These are phyloP conservation scores for Gracilaria gracilis DNA, from an alignment of 23 red algal genomes.

Conservation along the genomic window DNA sequence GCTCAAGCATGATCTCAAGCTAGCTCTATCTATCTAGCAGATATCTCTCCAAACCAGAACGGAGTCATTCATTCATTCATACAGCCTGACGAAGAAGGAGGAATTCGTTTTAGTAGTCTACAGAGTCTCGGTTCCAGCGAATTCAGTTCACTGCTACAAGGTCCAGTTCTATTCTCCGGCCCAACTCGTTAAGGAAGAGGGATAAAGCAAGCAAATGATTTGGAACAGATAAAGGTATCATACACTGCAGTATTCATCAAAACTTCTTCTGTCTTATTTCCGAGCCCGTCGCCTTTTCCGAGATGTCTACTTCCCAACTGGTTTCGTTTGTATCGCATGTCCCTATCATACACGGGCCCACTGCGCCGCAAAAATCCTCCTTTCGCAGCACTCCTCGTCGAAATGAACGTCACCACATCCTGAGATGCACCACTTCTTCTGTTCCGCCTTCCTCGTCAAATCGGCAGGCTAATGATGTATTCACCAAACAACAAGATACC, in stretches of 20 bases:
- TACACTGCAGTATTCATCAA: background rate
- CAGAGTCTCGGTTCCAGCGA: no score
- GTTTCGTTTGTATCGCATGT: conserved; percentile 4
- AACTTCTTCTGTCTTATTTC: background rate
- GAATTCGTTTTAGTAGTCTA: no score
- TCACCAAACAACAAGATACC: conserved; percentile 9
- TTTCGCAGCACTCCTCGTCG: background rate
- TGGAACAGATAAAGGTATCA: background rate
- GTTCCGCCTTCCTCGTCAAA: background rate
- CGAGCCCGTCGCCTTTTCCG: background rate
- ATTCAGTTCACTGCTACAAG: no score
- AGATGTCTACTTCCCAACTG: background rate
- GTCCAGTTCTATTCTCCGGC: background rate
- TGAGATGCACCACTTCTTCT: background rate
- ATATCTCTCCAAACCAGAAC: no score
- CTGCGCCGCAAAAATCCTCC: background rate
- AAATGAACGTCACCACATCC: background rate
- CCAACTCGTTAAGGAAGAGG: background rate
- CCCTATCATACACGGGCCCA: background rate
- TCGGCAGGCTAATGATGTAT: background rate
- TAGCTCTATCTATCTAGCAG: no score
- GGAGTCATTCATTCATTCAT: no score
- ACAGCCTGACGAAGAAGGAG: no score
- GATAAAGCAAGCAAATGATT: background rate
- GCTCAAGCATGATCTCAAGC: no score